phyloP scores from a whole-genome alignment of 1,284 basidiomycete species.

The Fomitiporia mediterranea region DNA sequence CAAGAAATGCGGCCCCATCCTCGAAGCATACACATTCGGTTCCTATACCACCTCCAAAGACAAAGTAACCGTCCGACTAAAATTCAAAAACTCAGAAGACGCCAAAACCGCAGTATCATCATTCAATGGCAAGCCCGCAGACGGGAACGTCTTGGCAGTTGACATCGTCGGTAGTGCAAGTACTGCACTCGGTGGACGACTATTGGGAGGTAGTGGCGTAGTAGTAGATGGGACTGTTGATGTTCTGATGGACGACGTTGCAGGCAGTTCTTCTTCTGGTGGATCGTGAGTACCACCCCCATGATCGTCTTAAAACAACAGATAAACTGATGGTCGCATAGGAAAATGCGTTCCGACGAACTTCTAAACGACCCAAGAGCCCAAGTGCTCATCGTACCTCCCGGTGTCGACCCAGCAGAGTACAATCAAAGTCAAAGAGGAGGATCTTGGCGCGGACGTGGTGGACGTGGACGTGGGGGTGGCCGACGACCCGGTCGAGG shows the following conservation, averaged over 20 bases:
- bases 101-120: slow-evolving; percentile 67
- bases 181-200: slow-evolving; percentile 41
- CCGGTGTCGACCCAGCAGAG: slow-evolving; percentile 55
- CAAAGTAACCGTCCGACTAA: slow-evolving; percentile 64
- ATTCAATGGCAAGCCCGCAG: slow-evolving; percentile 78
- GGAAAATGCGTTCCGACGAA: slow-evolving; percentile 83
- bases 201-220: slow-evolving; percentile 53
- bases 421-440: slow-evolving; percentile 41
- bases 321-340: slow-evolving; percentile 29
- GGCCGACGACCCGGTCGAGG: slow-evolving; percentile 29
- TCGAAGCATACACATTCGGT: slow-evolving; percentile 44
- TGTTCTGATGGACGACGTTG: slow-evolving; percentile 52
- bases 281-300: slow-evolving; percentile 51
- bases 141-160: slow-evolving; percentile 71
- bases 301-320: neutral
- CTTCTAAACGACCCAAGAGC: slow-evolving; percentile 67
- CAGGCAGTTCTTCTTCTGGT: slow-evolving; percentile 42
- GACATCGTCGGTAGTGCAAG: slow-evolving; percentile 49
- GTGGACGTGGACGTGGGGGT: slow-evolving; percentile 29
- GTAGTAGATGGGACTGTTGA: slow-evolving; percentile 39
- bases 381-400: slow-evolving; percentile 63
- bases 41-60: too few relatives aligned
- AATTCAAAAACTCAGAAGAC: slow-evolving; percentile 60
- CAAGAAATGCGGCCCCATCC: slow-evolving; percentile 70
- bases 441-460: slow-evolving; percentile 29